A percentile compares a stretch with the other conserved stretches of the same genome.
Evolutionary conservation across 441 rosid species (phyloP).

Genomic region (Macaranga tanarius): DNA sequence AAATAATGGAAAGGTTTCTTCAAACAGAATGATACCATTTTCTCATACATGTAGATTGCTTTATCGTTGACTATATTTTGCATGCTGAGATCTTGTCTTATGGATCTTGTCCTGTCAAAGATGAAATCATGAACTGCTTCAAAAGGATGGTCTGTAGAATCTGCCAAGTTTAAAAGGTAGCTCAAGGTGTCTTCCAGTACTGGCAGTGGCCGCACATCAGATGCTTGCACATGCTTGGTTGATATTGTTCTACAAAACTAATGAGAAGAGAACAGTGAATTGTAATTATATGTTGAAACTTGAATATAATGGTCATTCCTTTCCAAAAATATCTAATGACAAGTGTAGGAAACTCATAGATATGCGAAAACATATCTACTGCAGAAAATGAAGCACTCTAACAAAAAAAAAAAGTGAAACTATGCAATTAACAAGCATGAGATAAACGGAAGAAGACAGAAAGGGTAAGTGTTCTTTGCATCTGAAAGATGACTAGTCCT

Average conservation of each 20-base stretch:
- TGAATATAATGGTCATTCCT: background rate
- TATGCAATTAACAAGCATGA: background rate
- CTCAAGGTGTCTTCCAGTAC: conserved; percentile 70
- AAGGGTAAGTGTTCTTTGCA: background rate
- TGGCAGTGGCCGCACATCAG: conserved; percentile 73
- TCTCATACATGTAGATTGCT: conserved; percentile 69
- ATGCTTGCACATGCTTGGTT: conserved; percentile 42
- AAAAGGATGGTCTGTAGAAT: conserved; percentile 56
- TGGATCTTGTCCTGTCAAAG: conserved; percentile 89
- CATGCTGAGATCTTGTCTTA: conserved; percentile 91
- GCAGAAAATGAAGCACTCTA: background rate
- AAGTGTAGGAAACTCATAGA: background rate
- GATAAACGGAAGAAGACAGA: background rate
- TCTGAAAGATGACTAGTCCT: background rate
- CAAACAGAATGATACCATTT: conserved; percentile 57
- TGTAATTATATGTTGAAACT: conserved; percentile 9
- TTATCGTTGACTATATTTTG: conserved; percentile 61
- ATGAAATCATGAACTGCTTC: conserved; percentile 90
- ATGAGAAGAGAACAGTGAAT: conserved; percentile 23
- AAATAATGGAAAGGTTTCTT: conserved; percentile 16
- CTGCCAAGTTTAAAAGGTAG: conserved; percentile 62
- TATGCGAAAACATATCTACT: background rate
- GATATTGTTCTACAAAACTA: conserved; percentile 97
- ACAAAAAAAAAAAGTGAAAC: background rate
- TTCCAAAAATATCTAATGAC: background rate